These are phyloP conservation scores for Mangifera indica DNA, from an alignment of 345 rosid genomes.

Conservation along the genomic window DNA sequence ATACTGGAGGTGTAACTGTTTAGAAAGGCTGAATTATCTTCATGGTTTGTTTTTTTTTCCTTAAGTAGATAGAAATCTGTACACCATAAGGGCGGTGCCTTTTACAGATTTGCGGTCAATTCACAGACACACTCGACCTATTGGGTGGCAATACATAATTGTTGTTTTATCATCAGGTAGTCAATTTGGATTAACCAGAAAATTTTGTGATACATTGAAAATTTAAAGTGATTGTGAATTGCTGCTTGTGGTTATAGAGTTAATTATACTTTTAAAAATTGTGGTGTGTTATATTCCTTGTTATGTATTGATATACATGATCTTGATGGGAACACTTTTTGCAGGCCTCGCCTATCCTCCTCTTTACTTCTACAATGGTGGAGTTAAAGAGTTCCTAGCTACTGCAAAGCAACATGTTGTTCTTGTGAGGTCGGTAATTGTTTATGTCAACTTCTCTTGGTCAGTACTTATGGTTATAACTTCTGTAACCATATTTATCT, in stretches of 20 bases:
- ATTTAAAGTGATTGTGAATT: neutral
- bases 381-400: constrained; percentile 86
- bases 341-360: constrained; percentile 94
- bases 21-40: constrained; percentile 11
- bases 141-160: constrained; percentile 96
- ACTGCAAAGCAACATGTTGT: constrained; percentile 75
- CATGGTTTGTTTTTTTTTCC: constrained; percentile 8
- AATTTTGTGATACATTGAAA: neutral
- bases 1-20: neutral
- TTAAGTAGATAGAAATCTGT: constrained; percentile 68
- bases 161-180: constrained; percentile 87
- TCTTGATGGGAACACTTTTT: constrained; percentile 17
- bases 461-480: neutral
- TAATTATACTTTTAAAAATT: neutral
- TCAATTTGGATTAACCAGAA: neutral
- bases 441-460: neutral
- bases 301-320: neutral
- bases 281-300: neutral
- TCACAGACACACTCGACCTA: constrained; percentile 75
- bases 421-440: constrained; percentile 71
- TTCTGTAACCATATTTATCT: constrained; percentile 10
- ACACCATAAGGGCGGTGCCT: constrained; percentile 79
- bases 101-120: constrained; percentile 81
- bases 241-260: neutral
- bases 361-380: constrained; percentile 91